Percentiles rank a stretch among this genome's conserved stretches.
Conservation (phyloP, 805 yeast species). For the Schwanniomyces pseudopolymorphus region DNA sequence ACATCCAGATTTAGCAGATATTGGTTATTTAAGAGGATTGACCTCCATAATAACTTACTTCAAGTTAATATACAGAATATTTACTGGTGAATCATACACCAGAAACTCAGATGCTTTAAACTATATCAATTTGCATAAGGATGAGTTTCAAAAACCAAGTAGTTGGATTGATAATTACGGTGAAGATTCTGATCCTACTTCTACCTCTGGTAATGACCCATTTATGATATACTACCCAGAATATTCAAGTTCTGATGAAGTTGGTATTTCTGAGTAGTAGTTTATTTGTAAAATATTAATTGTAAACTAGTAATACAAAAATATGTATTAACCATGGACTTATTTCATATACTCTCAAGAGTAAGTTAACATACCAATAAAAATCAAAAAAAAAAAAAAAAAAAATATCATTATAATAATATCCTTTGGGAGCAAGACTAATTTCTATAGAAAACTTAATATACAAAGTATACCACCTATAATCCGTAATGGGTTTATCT, state of each 20-base stretch:
- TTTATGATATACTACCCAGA: constrained; percentile 20
- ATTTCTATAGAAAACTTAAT: no score
- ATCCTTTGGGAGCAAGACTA: no score
- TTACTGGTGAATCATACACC: constrained; percentile 38
- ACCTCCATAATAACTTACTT: constrained; percentile 70
- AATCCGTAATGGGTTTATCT: no score
- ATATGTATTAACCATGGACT: background rate
- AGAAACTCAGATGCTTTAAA: constrained; percentile 7
- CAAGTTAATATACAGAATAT: constrained; percentile 52
- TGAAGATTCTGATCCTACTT: constrained; percentile 7
- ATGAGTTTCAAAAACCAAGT: constrained; percentile 9
- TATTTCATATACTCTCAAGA: no score
- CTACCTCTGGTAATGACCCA: constrained; percentile 12
- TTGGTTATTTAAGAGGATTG: constrained; percentile 84
- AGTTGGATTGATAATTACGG: constrained; percentile 20
- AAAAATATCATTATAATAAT: no score
- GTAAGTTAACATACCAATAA: background rate
- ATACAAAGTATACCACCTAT: no score
- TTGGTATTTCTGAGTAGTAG: constrained; percentile 20
- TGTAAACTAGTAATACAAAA: background rate
- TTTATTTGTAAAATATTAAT: background rate
- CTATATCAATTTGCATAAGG: constrained; percentile 10
- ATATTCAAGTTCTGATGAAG: constrained; percentile 18
- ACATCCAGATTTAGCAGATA: constrained; percentile 63
- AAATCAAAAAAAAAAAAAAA: no score